Evolutionary conservation across 2,329 filamentous ascomycete species (phyloP).

Genomic region (Sclerotinia nivalis): DNA sequence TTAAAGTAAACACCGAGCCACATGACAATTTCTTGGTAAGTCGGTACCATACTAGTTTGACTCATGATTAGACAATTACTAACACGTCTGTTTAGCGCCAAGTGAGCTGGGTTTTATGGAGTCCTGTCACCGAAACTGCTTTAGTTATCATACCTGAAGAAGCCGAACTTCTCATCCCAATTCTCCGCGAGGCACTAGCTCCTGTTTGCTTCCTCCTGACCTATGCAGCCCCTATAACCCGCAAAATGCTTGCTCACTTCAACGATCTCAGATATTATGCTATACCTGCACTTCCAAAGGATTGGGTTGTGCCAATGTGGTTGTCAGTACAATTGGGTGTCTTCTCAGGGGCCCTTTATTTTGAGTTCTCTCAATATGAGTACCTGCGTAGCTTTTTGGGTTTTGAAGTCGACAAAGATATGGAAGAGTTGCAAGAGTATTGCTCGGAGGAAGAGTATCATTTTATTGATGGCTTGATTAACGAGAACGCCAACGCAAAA

Average conservation of each 20-base stretch:
- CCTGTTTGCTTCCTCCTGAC: conserved; percentile 49
- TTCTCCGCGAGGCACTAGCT: conserved; percentile 40
- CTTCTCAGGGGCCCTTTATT: conserved; percentile 61
- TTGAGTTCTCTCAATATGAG: conserved; percentile 51
- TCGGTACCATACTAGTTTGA: not conserved
- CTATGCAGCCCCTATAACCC: conserved; percentile 62
- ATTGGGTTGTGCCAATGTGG: conserved; percentile 52
- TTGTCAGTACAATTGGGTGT: conserved; percentile 60
- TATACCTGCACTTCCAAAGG: conserved; percentile 48
- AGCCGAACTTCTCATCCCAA: conserved; percentile 54
- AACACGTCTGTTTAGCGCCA: conserved; percentile 41
- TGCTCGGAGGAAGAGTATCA: not conserved
- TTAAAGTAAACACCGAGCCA: conserved; percentile 42
- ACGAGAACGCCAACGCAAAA: not conserved
- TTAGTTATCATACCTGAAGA: conserved; percentile 65
- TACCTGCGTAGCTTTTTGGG: conserved; percentile 39
- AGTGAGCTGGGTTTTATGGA: conserved; percentile 65
- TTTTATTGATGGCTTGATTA: not conserved
- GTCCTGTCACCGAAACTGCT: conserved; percentile 47
- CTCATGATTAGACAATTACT: not conserved
- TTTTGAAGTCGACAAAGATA: conserved; percentile 12
- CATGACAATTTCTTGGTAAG: conserved; percentile 47
- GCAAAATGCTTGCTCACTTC: conserved; percentile 58
- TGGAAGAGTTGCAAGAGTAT: conserved; percentile 21
- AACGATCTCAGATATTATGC: conserved; percentile 55